These are phyloP conservation scores for Leucosporidium yakuticum DNA, from an alignment of 768 basidiomycete species.

Conservation along the genomic window DNA sequence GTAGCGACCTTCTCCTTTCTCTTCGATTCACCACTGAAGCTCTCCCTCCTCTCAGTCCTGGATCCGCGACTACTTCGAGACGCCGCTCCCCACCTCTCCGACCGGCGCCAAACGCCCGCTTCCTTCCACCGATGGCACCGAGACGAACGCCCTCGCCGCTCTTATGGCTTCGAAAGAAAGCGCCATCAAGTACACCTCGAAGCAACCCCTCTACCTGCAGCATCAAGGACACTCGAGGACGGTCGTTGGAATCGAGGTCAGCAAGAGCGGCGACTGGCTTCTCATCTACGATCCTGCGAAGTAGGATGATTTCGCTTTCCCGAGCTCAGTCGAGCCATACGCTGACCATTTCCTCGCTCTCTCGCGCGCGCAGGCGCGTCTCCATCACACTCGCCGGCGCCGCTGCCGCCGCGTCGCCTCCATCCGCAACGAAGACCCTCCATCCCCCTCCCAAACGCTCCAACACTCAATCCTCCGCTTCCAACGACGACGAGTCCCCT, in stretches of 20 bases:
- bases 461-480: too few relatives aligned
- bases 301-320: slow-evolving; percentile 11
- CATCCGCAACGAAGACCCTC: too few relatives aligned
- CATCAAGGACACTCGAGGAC: slow-evolving; percentile 37
- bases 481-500: too few relatives aligned
- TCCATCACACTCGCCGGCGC: slow-evolving; percentile 2
- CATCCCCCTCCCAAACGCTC: too few relatives aligned
- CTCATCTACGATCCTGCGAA: slow-evolving; percentile 36
- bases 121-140: not conserved
- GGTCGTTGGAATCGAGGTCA: slow-evolving; percentile 34
- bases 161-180: slow-evolving; percentile 13
- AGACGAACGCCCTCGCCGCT: slow-evolving; percentile 8
- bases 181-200: not conserved
- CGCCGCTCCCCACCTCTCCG: not conserved
- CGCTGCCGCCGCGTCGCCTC: not conserved
- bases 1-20: not conserved
- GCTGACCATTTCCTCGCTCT: not conserved
- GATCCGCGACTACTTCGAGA: slow-evolving; percentile 33
- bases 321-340: not conserved
- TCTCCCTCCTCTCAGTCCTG: slow-evolving; percentile 18
- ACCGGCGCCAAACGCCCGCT: not conserved
- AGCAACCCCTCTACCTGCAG: slow-evolving; percentile 38
- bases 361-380: slow-evolving; percentile 3
- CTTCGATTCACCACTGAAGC: not conserved
- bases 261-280: slow-evolving; percentile 23